Conservation (phyloP, 495 filamentous ascomycete species). For the Neurospora intermedia region DNA sequence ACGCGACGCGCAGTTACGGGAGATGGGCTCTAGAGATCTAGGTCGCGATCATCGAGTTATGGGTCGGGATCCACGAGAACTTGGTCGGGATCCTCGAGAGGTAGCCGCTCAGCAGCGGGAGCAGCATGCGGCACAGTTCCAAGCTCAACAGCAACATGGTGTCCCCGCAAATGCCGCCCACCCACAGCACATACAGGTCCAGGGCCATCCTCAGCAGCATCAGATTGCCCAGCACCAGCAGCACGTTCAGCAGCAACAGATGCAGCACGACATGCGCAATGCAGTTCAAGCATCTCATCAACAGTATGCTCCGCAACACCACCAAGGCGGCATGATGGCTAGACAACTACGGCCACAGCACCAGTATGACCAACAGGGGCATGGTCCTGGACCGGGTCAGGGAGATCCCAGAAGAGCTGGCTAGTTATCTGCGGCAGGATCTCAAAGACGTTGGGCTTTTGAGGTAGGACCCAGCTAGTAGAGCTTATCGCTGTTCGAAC, state of each 20-base stretch:
- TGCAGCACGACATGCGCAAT: slow-evolving; percentile 10
- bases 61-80: slow-evolving; percentile 10
- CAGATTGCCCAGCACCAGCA: neutral
- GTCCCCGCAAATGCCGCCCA: neutral
- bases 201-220: neutral
- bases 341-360: slow-evolving; percentile 27
- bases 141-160: neutral
- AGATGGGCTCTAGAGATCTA: slow-evolving; percentile 5
- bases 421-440: neutral
- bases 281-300: slow-evolving; percentile 2
- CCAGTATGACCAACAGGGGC: slow-evolving; percentile 6
- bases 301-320: slow-evolving; percentile 2
- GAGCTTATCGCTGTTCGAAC: neutral
- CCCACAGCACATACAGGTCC: neutral
- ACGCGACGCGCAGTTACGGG: slow-evolving; percentile 3
- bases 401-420: slow-evolving; percentile 1
- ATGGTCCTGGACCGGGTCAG: neutral
- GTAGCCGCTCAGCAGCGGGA: slow-evolving; percentile 1
- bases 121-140: neutral
- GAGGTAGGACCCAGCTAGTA: neutral
- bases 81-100: neutral
- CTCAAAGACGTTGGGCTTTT: neutral
- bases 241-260: slow-evolving; percentile 5
- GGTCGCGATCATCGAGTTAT: slow-evolving; percentile 5
- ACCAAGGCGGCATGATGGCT: slow-evolving; percentile 15